phyloP scores from a whole-genome alignment of 1,284 basidiomycete genomes.

The Hemileia vastatrix region DNA sequence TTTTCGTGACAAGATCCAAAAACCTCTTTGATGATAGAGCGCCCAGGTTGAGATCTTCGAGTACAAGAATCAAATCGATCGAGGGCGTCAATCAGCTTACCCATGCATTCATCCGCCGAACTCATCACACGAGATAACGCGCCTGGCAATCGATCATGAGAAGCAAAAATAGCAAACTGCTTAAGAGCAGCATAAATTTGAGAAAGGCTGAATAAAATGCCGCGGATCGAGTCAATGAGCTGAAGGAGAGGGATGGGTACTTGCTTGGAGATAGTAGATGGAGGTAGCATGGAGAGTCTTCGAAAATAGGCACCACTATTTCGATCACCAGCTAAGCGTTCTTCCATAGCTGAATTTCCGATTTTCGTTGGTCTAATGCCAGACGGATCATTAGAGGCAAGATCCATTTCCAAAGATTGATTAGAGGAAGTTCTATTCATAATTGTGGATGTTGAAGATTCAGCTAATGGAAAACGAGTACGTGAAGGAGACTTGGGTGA shows the following conservation, averaged over 20 bases:
- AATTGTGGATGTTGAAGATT: not conserved
- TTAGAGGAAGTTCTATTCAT: not conserved
- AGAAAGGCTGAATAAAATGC: constrained; percentile 81
- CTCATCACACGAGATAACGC: constrained; percentile 73
- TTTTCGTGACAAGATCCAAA: constrained; percentile 76
- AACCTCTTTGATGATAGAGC: constrained; percentile 62
- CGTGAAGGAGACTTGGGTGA: constrained; percentile 13
- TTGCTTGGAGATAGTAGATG: constrained; percentile 57
- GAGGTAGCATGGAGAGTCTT: constrained; percentile 63
- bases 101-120: constrained; percentile 71
- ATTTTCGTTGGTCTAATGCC: constrained; percentile 50
- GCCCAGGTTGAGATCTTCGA: constrained; percentile 56
- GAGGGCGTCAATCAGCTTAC: constrained; percentile 72
- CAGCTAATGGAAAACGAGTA: not conserved
- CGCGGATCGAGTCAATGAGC: constrained; percentile 77
- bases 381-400: constrained; percentile 45
- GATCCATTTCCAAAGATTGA: constrained; percentile 39
- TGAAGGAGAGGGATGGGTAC: constrained; percentile 64
- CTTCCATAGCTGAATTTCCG: constrained; percentile 56
- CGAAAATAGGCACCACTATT: constrained; percentile 76
- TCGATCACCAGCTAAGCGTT: constrained; percentile 53
- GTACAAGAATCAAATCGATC: constrained; percentile 85
- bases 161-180: constrained; percentile 75
- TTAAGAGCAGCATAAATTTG: constrained; percentile 84
- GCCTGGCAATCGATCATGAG: constrained; percentile 73